A percentile compares a stretch with the other conserved stretches of the same genome.
These are phyloP conservation scores for Verbascum thapsus DNA, from an alignment of 257 asterid genomes.

Conservation along the genomic window DNA sequence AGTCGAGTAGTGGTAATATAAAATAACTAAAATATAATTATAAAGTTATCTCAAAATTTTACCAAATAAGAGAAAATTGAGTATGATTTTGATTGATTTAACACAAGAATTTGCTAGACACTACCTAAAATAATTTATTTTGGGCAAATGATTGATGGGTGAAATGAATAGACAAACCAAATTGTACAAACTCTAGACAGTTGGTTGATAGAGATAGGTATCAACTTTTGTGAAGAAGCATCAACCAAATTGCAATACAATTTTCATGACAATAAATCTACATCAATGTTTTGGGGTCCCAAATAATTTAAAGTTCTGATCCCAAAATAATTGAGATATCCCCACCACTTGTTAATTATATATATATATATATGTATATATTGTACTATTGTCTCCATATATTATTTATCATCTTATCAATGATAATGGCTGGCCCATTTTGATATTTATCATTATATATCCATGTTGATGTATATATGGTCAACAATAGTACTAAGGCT, in stretches of 20 bases:
- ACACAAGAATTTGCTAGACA: background rate
- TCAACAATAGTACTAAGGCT: too few species aligned
- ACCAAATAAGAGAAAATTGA: background rate
- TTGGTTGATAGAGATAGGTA: slow-evolving; percentile 40
- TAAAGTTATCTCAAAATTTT: too few species aligned
- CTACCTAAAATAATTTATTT: too few species aligned
- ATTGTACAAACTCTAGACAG: slow-evolving; percentile 29
- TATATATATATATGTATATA: slow-evolving; percentile 28
- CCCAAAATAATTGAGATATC: slow-evolving; percentile 31
- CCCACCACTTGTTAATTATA: slow-evolving; percentile 33
- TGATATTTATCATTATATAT: slow-evolving; percentile 25
- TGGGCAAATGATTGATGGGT: background rate
- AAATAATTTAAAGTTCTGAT: slow-evolving; percentile 15
- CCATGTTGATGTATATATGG: background rate
- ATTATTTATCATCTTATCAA: slow-evolving; percentile 36
- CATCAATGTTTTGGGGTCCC: slow-evolving; percentile 5
- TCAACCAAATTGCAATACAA: slow-evolving; percentile 28
- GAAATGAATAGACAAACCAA: background rate
- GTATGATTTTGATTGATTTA: too few species aligned
- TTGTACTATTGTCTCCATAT: slow-evolving; percentile 34
- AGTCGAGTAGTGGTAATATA: too few species aligned
- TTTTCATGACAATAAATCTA: slow-evolving; percentile 22
- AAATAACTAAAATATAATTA: too few species aligned
- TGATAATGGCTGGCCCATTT: slow-evolving; percentile 6
- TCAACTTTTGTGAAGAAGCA: slow-evolving; percentile 31